Evolutionary conservation across 441 rosid species (phyloP).

Genomic region (Lepidium campestre): DNA sequence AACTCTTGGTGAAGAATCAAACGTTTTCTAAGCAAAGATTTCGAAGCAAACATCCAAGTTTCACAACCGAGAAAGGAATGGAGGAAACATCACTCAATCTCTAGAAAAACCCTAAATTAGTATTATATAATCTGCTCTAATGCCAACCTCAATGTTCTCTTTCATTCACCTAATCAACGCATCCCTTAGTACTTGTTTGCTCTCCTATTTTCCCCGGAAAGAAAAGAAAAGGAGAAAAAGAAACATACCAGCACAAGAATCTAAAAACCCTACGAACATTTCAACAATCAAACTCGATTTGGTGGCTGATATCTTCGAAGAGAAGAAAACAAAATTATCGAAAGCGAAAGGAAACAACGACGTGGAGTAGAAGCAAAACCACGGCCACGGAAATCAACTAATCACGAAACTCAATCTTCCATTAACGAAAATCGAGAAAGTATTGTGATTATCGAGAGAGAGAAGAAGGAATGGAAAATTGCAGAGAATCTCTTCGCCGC

Average conservation of each 20-base stretch:
- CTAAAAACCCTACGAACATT: neutral
- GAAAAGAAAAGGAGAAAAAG: neutral
- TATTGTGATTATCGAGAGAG: slow-evolving; percentile 1
- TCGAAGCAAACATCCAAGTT: neutral
- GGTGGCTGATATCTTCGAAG: neutral
- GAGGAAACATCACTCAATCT: neutral
- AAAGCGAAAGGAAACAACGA: slow-evolving; percentile 5
- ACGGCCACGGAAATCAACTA: neutral
- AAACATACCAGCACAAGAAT: slow-evolving; percentile 6
- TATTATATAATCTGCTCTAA: neutral
- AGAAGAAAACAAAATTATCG: neutral
- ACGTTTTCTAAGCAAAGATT: neutral
- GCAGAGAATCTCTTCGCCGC: slow-evolving; percentile 21
- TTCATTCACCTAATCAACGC: too few species aligned
- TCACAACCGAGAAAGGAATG: neutral
- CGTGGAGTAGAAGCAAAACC: slow-evolving; percentile 26
- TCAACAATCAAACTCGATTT: slow-evolving; percentile 1
- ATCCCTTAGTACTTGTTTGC: neutral
- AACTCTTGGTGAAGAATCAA: neutral
- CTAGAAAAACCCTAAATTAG: neutral
- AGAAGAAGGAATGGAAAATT: slow-evolving; percentile 11
- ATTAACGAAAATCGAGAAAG: slow-evolving; percentile 12
- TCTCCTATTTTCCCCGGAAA: neutral
- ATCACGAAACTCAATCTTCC: neutral
- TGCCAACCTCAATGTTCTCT: too few species aligned